A percentile compares a stretch with the other conserved stretches of the same genome.
Conservation (phyloP, 805 yeast genomes). For the Priceomyces medius region DNA sequence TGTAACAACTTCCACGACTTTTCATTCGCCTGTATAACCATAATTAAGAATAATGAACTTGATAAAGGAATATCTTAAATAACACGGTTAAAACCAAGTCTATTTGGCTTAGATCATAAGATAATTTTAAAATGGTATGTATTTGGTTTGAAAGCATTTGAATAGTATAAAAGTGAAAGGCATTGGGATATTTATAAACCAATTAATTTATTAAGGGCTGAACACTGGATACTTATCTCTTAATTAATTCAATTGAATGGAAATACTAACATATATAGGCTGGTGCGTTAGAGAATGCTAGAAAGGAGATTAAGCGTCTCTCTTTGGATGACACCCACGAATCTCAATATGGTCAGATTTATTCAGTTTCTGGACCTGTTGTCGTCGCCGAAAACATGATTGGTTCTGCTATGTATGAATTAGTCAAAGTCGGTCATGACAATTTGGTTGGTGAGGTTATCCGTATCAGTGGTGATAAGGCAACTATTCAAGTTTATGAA, state of each 20-base stretch:
- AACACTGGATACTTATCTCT: background rate
- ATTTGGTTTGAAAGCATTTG: background rate
- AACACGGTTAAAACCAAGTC: constrained; percentile 1
- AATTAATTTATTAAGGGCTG: background rate
- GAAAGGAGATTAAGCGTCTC: constrained; percentile 85
- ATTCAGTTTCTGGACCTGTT: constrained; percentile 97
- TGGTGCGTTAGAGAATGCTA: constrained; percentile 96
- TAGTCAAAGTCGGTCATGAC: constrained; percentile 97
- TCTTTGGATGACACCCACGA: constrained; percentile 71
- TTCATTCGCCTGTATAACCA: constrained; percentile 1
- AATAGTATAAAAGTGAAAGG: background rate
- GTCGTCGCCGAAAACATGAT: constrained; percentile 97
- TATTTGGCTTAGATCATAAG: background rate
- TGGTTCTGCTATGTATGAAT: constrained; percentile 99
- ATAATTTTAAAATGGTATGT: constrained; percentile 10
- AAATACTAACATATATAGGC: constrained; percentile 50
- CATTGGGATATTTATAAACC: background rate
- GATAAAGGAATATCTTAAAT: constrained; percentile 6
- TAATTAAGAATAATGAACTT: background rate
- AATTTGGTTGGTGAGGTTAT: constrained; percentile 97
- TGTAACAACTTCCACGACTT: constrained; percentile 2
- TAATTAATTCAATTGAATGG: background rate
- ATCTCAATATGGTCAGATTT: constrained; percentile 81
- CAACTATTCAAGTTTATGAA: constrained; percentile 98
- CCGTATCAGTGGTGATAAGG: constrained; percentile 94